Conservation (phyloP, 306 rosid genomes). For the Carpinus viminea region DNA sequence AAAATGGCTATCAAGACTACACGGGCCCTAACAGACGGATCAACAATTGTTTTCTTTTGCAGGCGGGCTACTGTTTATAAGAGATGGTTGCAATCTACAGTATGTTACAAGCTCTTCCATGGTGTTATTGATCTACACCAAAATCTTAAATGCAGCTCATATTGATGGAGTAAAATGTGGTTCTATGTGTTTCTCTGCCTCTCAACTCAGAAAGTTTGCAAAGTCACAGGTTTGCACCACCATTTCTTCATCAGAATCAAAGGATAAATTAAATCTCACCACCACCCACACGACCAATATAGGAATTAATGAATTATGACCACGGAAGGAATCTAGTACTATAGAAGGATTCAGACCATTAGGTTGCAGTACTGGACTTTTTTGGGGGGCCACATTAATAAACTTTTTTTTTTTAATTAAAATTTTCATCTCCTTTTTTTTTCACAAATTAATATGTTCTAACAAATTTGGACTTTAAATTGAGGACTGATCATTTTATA, state of each 20-base stretch:
- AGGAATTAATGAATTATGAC: too few relatives aligned
- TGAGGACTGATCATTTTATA: too few relatives aligned
- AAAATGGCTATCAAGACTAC: too few relatives aligned
- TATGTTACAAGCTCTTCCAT: slow-evolving; percentile 62
- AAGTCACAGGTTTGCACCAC: slow-evolving; percentile 58
- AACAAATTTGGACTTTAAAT: too few relatives aligned
- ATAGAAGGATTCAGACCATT: too few relatives aligned
- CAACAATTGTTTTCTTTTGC: not conserved
- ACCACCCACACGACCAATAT: not conserved
- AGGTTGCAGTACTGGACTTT: too few relatives aligned
- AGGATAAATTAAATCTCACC: not conserved
- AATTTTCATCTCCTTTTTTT: too few relatives aligned
- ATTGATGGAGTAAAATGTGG: slow-evolving; percentile 65
- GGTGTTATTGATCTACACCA: slow-evolving; percentile 67
- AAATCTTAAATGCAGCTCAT: slow-evolving; percentile 42
- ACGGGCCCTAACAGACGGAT: not conserved
- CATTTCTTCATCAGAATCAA: not conserved
- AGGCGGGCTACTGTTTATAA: slow-evolving; percentile 74
- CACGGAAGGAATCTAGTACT: too few relatives aligned
- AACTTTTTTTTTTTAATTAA: too few relatives aligned
- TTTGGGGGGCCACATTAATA: too few relatives aligned
- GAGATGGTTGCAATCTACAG: slow-evolving; percentile 78
- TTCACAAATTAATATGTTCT: too few relatives aligned
- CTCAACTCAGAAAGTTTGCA: slow-evolving; percentile 61
- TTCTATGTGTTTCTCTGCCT: slow-evolving; percentile 49